Base-by-base conservation (phyloP, 2,329 filamentous ascomycete genomes). In the Pezicula radicicola region DNA sequence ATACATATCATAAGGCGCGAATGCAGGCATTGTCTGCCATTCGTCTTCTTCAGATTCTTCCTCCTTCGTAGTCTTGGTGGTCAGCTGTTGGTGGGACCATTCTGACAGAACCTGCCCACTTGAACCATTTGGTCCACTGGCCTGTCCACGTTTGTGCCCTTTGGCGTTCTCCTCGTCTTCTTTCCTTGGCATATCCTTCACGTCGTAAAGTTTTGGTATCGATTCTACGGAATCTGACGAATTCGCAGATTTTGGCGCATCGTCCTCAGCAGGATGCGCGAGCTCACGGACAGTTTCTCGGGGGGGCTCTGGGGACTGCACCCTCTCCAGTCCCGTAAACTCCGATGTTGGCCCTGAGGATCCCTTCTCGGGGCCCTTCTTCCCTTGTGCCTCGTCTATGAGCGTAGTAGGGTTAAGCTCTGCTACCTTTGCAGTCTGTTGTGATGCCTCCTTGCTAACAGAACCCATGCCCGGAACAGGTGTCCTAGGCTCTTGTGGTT, bases 1-100 rank as follows among this genome's bases (percentile, higher is more conserved):
- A 69, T 97, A 99, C 60, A 96, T 88, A 70, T 97, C 93, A 67
- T 94, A 95, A 36, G 88, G 87, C 7, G 92, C 94, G 64, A 92
- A 91, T 1, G 94, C 85, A 2, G 93, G 94, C 94, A 99, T 99
- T 3, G 84, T 81, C 72, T 97, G 91, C 94, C 94, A 99, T 48
- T 79, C 83, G 1, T 74, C 85, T n/a, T 88, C 88, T 6, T 83
- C 83, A 10, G 81, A 75, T 2, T 80, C 70, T 12, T 73, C 43
- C 80, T 73, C 54, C 12, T 78, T 72, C 12, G 81, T 74, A 39
- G 79, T 65, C 10, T 40, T 76, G 83, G 76, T 15, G 79, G 73
- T 9, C 46, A 91, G 72, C 58, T 87, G 84, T 70, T 97, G 91
- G 67, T 99, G 93, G 1, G 94, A 97, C 77, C 89, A 97, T 70